Base-by-base conservation (phyloP, 371 early-diverging fungal species). In the Coemansia sp. region DNA sequence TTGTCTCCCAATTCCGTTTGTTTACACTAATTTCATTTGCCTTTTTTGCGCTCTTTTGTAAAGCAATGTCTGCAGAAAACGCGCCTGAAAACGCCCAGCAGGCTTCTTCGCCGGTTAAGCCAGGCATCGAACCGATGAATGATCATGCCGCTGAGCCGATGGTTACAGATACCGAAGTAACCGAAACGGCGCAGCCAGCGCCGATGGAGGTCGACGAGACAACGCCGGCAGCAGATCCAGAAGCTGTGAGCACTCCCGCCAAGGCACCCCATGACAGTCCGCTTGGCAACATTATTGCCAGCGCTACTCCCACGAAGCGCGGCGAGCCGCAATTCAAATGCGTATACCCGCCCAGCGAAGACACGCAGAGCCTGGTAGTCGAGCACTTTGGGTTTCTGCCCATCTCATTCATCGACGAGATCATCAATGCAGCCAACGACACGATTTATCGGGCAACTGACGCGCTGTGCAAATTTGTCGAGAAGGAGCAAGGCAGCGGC, bases 381-480 rank as follows among this genome's bases (percentile, higher is more conserved):
- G 88, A 90, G 70, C 87, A 87, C 68, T 85, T 90, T 68, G 89
- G 87, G 20, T 89, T 87, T 62, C 70, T 82, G 10, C 89, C 90
- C 1, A 61, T 86, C 35, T 78, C 83, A 31, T 85, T 88, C 60
- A 81, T 91, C 55, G 89, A 90, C 79, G 89, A 89, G 55, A 83
- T 90, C 36, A 84, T 88, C 76, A 87, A 90, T 66, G 76, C 88
- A 3, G 82, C 88, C 59, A 89, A 88, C 70, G 86, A 86, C 38
- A 68, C 86, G 48, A 73, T 88, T 26, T 87, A 87, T 63, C 79
- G 85, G 57, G 85, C 86, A 0, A 83, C 88, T 9, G 80, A 81
- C 54, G 82, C 81, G 16, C 78, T 89, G 30, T 82, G 85, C 68
- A 80, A 80, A 51, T 87, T 83, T 79, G 80, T 88, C 35, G 85